Base-by-base conservation (phyloP, 257 asterid genomes). In the Mitragyna speciosa region DNA sequence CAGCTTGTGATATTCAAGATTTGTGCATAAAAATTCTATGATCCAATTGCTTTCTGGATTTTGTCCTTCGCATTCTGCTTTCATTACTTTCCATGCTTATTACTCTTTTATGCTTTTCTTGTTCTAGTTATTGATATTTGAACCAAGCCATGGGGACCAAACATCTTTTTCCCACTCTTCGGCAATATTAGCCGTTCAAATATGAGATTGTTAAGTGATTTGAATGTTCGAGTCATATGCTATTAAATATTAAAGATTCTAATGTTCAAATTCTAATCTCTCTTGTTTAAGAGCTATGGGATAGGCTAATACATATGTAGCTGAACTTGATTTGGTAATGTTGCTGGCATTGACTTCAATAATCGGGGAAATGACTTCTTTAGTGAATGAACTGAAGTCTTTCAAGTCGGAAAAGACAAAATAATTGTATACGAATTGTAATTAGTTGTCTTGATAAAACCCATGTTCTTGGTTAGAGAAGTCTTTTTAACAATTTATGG, bases 381-480 rank as follows among this genome's bases (percentile, higher is more conserved):
- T 56, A 56, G 2, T 20, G 63, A 0, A 56, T 56, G n/a, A 56
- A 19, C 8, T 19, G 63, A 56, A 56, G 7, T 56, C n/a, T 56
- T 17, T 20, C 6, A 17, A 56, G 8, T 19, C n/a, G 1, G n/a
- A 56, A 56, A 20, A 20, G 26, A 20, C 30, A 22, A 28, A 72
- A 58, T 70, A 45, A 33, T 72, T 58, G 4, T 66, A 45, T 75
- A 65, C 26, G 6, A 58, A 76, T 67, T 79, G 69, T 43, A 47
- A 74, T 65, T 67, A 78, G 73, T 63, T 73, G 51, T 79, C 65
- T 84, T 80, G 87, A 80, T 30, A 68, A 85, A 83, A 70, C 39
- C 79, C 86, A 80, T 58, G 82, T 84, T 91, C 90, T 88, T 82
- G 90, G 75, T 84, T 54, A 58, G 43, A 59, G 76, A 36, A 8